phyloP scores from a whole-genome alignment of 106 monocot genomes.

The Phalaenopsis equestris region DNA sequence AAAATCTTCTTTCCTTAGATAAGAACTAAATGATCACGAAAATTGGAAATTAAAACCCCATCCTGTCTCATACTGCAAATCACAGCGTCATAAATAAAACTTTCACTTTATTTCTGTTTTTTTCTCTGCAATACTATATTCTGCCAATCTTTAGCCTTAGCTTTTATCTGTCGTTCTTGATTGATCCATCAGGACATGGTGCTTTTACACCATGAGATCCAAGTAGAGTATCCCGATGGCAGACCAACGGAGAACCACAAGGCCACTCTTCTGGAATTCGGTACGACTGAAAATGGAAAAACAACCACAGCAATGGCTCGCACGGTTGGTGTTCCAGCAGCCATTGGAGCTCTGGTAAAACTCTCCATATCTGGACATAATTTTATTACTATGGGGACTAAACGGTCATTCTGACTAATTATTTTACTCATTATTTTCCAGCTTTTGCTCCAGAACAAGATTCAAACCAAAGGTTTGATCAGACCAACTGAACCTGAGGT shows the following conservation, averaged over 20 bases:
- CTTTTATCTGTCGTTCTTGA: background rate
- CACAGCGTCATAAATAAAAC: no score
- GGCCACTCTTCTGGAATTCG: conserved; percentile 79
- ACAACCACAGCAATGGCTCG: conserved; percentile 44
- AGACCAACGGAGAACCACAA: conserved; percentile 46
- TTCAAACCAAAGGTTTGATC: conserved; percentile 61
- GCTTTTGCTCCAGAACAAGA: conserved; percentile 69
- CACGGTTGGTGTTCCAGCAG: conserved; percentile 88
- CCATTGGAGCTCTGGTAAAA: conserved; percentile 82
- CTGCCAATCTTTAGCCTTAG: background rate
- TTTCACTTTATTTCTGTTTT: background rate
- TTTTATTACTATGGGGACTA: background rate
- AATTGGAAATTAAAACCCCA: no score
- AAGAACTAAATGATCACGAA: background rate
- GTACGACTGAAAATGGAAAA: conserved; percentile 25
- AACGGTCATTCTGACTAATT: background rate
- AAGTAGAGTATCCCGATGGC: conserved; percentile 69
- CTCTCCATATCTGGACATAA: background rate
- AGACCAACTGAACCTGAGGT: conserved; percentile 84
- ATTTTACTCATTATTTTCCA: conserved; percentile 14
- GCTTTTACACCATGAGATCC: conserved; percentile 85
- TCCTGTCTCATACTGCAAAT: no score
- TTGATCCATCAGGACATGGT: conserved; percentile 75
- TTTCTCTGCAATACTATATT: background rate
- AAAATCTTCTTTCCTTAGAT: background rate